Evolutionary conservation across 768 basidiomycete genomes (phyloP), one percentile per base, ranked within the genome.

Genomic region (Strobilomyces dryophilus): DNA sequence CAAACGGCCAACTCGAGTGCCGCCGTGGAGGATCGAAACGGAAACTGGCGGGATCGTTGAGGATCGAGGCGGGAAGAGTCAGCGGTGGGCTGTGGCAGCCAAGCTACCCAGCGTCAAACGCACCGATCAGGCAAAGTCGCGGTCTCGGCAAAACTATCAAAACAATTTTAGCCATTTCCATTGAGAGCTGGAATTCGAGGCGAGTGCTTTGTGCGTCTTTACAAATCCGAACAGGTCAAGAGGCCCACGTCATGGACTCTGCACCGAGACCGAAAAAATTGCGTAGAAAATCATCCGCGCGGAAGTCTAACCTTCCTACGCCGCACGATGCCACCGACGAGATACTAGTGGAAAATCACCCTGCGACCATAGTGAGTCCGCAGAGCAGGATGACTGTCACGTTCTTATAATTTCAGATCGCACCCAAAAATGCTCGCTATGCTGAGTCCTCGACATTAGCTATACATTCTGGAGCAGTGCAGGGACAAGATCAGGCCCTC

Each of bases 381-480:
- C 21, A 7, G n/a, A 12, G 9, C 20, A 29, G 18, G 8, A 14
- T 8, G 12, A n/a, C 20, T n/a, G 11, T 47, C 14, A 20, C 18
- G 35, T 42, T 55, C 51, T 60, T 4, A 60, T 29, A 80, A 18
- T 54, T 45, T 31, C 43, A 67, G 82, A 66, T 69, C 43, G 66
- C 73, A 26, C 71, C 78, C 15, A 83, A 77, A 60, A 83, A 81
- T 44, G 64, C 61, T 61, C 83, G 90, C 37, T 92, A 92, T 65
- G 71, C 73, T 44, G 90, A 92, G 66, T 66, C 78, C 8, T 72
- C 84, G 9, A 71, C 76, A 8, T 60, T 87, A n/a, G 77, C 81
- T 9, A 76, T 91, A 45, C 78, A 78, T 42, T 83, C 84, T n/a
- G 90, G 88, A 8, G 66, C 75, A 26, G 82, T 84, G 53, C 69